Conservation (phyloP, 345 rosid genomes). For the Conringia planisiliqua region DNA sequence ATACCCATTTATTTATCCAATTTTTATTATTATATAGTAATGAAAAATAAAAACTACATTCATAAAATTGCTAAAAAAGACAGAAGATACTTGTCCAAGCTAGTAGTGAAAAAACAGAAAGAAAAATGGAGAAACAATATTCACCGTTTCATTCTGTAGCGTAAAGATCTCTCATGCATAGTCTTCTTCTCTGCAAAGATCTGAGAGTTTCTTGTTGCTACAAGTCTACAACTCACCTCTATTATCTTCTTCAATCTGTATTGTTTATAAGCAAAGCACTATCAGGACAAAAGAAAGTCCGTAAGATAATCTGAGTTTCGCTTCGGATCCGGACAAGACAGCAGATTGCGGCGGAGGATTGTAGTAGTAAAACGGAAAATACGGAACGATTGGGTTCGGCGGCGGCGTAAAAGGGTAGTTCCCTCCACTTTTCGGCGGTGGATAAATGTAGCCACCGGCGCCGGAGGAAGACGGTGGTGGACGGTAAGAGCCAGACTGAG, state of each 20-base stretch:
- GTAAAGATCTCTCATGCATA: constrained; percentile 25
- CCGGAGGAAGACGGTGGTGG: constrained; percentile 62
- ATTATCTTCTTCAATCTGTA: neutral
- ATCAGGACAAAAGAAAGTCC: neutral
- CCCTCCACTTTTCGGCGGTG: constrained; percentile 51
- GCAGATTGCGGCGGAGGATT: constrained; percentile 58
- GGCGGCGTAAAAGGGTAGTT: constrained; percentile 76
- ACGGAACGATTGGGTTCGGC: constrained; percentile 95
- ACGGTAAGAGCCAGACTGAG: constrained; percentile 47
- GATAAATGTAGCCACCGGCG: constrained; percentile 40
- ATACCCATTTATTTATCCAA: neutral
- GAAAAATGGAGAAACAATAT: neutral
- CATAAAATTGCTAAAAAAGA: constrained; percentile 3
- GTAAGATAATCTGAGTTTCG: neutral
- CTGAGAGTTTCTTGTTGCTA: neutral
- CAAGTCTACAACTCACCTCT: neutral
- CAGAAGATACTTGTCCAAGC: constrained; percentile 19
- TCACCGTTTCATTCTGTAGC: constrained; percentile 2
- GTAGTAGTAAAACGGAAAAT: constrained; percentile 81
- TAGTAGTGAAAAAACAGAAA: neutral
- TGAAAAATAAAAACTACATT: neutral
- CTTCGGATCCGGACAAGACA: constrained; percentile 27
- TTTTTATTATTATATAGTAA: neutral
- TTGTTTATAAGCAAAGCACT: neutral
- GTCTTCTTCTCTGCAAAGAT: constrained; percentile 12